A percentile compares a stretch with the other conserved stretches of the same genome.
These are phyloP conservation scores for Arctostaphylos glauca DNA, from an alignment of 148 eudicot genomes.

Conservation along the genomic window DNA sequence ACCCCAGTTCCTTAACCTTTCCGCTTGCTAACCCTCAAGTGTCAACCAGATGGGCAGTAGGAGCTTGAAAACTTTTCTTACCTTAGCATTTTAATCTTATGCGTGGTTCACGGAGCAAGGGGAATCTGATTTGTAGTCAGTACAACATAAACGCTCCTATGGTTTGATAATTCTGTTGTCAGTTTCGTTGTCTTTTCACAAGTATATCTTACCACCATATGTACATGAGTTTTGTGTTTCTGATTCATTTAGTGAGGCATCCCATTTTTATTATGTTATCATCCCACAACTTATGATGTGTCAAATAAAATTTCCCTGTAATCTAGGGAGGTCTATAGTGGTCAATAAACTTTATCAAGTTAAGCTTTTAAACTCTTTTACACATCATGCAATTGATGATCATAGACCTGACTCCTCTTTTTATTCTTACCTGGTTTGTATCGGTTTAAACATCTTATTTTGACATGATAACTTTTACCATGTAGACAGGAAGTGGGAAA, in stretches of 20 bases:
- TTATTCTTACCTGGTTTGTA: neutral
- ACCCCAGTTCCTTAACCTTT: neutral
- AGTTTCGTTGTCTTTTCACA: neutral
- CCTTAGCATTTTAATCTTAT: neutral
- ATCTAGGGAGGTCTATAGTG: neutral
- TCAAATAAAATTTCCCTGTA: neutral
- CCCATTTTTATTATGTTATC: neutral
- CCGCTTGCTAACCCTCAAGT: neutral
- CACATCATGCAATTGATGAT: neutral
- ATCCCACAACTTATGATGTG: neutral
- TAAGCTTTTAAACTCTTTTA: neutral
- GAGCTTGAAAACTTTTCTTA: neutral
- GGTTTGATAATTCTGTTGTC: neutral
- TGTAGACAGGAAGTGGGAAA: constrained; percentile 98
- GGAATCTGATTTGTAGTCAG: neutral
- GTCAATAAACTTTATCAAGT: neutral
- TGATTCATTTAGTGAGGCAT: neutral
- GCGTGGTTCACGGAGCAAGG: neutral
- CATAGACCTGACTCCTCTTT: neutral
- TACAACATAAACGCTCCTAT: neutral
- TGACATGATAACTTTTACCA: neutral
- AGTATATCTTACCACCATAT: neutral
- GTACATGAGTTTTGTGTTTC: neutral
- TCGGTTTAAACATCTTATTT: neutral
- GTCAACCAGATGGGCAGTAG: neutral